Evolutionary conservation across 2,329 filamentous ascomycete genomes (phyloP).

Genomic region (Coniochaeta prunicola): DNA sequence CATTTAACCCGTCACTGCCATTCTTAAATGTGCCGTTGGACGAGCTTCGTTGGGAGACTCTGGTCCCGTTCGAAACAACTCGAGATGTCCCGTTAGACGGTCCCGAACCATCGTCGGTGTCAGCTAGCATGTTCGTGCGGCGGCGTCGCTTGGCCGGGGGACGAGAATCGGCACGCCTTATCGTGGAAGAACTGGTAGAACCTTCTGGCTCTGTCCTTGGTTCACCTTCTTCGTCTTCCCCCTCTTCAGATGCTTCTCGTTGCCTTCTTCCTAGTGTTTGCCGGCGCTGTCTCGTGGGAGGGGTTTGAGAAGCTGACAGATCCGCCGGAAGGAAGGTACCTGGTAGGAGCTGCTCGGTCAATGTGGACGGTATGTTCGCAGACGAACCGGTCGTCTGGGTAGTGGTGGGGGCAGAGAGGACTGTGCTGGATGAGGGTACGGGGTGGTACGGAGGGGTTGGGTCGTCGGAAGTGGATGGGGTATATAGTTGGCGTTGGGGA

Average conservation of each 20-base stretch:
- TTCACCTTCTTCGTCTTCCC: constrained; percentile 22
- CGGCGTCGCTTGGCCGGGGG: constrained; percentile 52
- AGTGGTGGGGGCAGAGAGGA: constrained; percentile 31
- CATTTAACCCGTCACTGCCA: constrained; percentile 39
- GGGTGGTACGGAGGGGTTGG: constrained; percentile 50
- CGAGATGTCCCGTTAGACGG: constrained; percentile 47
- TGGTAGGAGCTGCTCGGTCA: constrained; percentile 14
- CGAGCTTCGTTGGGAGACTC: constrained; percentile 35
- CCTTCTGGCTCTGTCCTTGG: constrained; percentile 7
- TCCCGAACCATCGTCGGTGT: constrained; percentile 38
- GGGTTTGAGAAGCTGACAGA: constrained; percentile 15
- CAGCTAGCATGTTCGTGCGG: constrained; percentile 55
- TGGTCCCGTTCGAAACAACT: constrained; percentile 48
- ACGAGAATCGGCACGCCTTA: constrained; percentile 13
- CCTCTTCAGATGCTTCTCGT: constrained; percentile 34
- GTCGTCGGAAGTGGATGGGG: constrained; percentile 62
- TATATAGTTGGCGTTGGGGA: constrained; percentile 40
- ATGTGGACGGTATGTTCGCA: constrained; percentile 10
- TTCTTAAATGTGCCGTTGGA: constrained; percentile 43
- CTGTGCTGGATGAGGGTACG: constrained; percentile 39
- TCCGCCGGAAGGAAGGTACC: constrained; percentile 6
- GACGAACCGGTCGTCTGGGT: constrained; percentile 12
- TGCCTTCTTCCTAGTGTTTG: constrained; percentile 50
- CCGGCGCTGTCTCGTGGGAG: constrained; percentile 9
- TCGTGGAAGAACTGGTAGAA: constrained; percentile 7